phyloP scores from a whole-genome alignment of 495 filamentous ascomycete species.

The Xylaria flabelliformis region DNA sequence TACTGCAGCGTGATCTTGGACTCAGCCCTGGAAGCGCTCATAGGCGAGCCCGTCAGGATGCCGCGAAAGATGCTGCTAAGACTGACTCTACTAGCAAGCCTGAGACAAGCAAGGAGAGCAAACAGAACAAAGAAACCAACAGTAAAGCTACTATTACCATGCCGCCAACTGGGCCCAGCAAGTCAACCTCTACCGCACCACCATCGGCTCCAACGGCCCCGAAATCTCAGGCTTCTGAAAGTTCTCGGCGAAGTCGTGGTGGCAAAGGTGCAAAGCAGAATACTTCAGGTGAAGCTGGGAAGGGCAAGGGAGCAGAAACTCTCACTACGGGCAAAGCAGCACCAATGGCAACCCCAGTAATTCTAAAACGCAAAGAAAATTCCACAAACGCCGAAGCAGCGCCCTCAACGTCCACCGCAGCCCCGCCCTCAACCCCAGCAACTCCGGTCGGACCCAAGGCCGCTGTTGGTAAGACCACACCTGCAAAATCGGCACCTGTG shows the following conservation, averaged over 20 bases:
- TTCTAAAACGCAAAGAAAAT: conserved; percentile 40
- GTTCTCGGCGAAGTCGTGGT: conserved; percentile 35
- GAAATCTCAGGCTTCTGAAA: conserved; percentile 37
- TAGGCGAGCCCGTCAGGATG: conserved; percentile 58
- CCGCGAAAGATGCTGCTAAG: conserved; percentile 56
- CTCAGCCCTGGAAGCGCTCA: conserved; percentile 69
- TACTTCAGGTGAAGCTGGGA: conserved; percentile 35
- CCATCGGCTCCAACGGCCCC: conserved; percentile 40
- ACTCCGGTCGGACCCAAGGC: conserved; percentile 45
- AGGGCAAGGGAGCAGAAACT: conserved; percentile 38
- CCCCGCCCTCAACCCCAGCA: conserved; percentile 41
- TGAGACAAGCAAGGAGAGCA: conserved; percentile 26
- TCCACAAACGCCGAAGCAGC: conserved; percentile 29
- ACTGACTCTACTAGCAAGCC: conserved; percentile 24
- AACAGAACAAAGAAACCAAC: conserved; percentile 46
- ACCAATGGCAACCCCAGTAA: conserved; percentile 38
- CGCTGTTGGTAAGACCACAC: conserved; percentile 35
- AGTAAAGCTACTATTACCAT: conserved; percentile 44
- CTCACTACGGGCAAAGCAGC: conserved; percentile 33
- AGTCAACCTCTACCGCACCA: conserved; percentile 31
- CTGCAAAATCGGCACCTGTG: conserved; percentile 30
- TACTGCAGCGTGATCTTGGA: conserved; percentile 89
- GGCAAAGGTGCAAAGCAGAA: conserved; percentile 45
- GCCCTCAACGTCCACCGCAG: conserved; percentile 37
- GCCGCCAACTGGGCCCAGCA: conserved; percentile 31